Percentiles rank a stretch among this genome's conserved stretches.
phyloP scores from a whole-genome alignment of 176 grass and related monocot genomes.

The Puccinellia tenuiflora region DNA sequence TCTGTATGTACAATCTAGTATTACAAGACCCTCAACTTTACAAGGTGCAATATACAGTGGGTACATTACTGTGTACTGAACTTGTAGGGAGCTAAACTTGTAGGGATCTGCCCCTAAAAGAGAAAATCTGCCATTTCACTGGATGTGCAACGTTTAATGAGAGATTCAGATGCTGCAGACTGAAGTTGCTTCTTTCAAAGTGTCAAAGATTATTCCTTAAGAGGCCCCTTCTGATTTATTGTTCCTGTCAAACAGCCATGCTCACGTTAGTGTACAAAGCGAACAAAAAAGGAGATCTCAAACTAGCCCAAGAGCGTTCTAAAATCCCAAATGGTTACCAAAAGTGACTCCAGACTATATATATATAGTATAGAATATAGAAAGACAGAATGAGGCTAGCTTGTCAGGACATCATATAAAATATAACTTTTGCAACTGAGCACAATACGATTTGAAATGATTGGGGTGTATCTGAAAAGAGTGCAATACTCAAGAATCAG shows the following conservation, averaged over 20 bases:
- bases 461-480: background rate
- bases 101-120: background rate
- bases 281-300: background rate
- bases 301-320: background rate
- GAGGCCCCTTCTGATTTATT: constrained; percentile 31
- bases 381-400: background rate
- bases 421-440: background rate
- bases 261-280: background rate
- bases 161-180: background rate
- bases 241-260: constrained; percentile 22
- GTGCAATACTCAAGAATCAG: background rate
- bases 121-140: background rate
- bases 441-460: background rate
- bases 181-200: background rate
- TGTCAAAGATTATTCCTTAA: background rate
- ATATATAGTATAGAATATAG: too few relatives aligned
- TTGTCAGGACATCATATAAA: background rate
- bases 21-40: constrained; percentile 20
- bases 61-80: background rate
- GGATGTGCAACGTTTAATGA: background rate
- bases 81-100: background rate
- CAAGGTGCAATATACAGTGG: constrained; percentile 6
- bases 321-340: background rate
- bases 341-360: background rate
- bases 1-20: constrained; percentile 24